Percentiles rank a stretch among this genome's conserved stretches.
phyloP scores from a whole-genome alignment of 768 basidiomycete species.

The Floccularia luteovirens region DNA sequence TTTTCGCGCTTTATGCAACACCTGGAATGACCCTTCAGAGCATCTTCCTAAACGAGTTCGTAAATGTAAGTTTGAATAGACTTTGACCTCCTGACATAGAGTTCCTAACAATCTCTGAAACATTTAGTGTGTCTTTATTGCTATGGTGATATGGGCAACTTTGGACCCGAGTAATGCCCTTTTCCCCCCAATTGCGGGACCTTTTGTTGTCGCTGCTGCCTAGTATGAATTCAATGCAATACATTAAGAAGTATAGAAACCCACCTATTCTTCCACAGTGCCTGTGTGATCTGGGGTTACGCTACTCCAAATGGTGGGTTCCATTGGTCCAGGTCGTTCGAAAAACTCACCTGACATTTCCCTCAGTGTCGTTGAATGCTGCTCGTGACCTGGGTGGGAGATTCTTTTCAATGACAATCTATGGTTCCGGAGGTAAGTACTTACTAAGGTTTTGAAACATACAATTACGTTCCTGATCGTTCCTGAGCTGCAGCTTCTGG shows the following conservation, averaged over 20 bases:
- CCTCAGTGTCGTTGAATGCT: constrained; percentile 54
- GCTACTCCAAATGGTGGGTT: not conserved
- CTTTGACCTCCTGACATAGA: not conserved
- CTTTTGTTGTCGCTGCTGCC: not conserved
- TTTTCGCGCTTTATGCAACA: constrained; percentile 41
- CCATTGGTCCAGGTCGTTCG: not conserved
- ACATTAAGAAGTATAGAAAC: too few species aligned
- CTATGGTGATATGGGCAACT: constrained; percentile 39
- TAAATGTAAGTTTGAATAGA: constrained; percentile 29
- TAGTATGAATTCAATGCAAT: not conserved
- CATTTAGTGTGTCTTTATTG: constrained; percentile 32
- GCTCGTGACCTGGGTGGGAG: constrained; percentile 66
- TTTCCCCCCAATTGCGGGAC: not conserved
- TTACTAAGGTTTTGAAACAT: too few species aligned
- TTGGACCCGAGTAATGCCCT: not conserved
- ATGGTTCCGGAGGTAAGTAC: constrained; percentile 35
- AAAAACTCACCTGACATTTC: not conserved
- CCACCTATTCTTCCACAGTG: not conserved
- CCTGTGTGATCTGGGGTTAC: not conserved
- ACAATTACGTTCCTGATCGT: not conserved
- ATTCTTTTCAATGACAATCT: constrained; percentile 53
- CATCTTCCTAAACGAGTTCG: constrained; percentile 49
- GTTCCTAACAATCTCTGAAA: not conserved
- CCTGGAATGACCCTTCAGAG: constrained; percentile 36
- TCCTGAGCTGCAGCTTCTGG: constrained; percentile 32